These are phyloP conservation scores for Russula abietina DNA, from an alignment of 768 basidiomycete species.

Conservation along the genomic window DNA sequence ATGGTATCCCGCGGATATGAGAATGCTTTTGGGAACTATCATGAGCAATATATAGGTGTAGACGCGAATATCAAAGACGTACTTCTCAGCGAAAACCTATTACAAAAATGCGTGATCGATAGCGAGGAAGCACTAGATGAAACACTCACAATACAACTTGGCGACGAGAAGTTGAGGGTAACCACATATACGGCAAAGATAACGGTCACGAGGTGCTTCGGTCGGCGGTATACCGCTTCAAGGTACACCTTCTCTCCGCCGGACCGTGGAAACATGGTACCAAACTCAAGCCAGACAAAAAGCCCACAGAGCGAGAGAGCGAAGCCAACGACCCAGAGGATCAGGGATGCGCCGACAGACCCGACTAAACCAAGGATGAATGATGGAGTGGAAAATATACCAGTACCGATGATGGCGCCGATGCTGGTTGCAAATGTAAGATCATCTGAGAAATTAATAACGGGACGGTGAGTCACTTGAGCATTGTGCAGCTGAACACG, in stretches of 20 bases:
- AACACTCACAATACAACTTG: conserved; percentile 32
- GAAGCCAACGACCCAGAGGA: conserved; percentile 61
- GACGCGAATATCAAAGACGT: not conserved
- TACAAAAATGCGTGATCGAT: not conserved
- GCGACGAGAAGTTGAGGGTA: conserved; percentile 38
- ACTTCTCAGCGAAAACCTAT: conserved; percentile 33
- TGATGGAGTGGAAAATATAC: conserved; percentile 58
- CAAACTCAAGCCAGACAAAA: conserved; percentile 59
- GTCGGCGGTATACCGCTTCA: conserved; percentile 47
- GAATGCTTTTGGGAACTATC: conserved; percentile 35
- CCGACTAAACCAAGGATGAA: conserved; percentile 52
- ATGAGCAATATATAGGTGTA: not conserved
- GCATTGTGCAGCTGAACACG: conserved; percentile 50
- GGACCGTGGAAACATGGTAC: conserved; percentile 57
- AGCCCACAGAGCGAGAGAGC: conserved; percentile 51
- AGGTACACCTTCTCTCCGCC: conserved; percentile 61
- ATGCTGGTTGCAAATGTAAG: conserved; percentile 32
- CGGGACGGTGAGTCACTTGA: conserved; percentile 34
- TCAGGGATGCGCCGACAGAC: conserved; percentile 56
- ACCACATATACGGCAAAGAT: conserved; percentile 46
- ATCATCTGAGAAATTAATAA: not conserved
- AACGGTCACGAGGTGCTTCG: conserved; percentile 43
- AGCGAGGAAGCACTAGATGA: not conserved
- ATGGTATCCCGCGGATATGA: conserved; percentile 39
- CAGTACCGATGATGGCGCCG: conserved; percentile 55